Conservation (phyloP, 1,139 yeast species). For the Saccharomycopsis hybrid region DNA sequence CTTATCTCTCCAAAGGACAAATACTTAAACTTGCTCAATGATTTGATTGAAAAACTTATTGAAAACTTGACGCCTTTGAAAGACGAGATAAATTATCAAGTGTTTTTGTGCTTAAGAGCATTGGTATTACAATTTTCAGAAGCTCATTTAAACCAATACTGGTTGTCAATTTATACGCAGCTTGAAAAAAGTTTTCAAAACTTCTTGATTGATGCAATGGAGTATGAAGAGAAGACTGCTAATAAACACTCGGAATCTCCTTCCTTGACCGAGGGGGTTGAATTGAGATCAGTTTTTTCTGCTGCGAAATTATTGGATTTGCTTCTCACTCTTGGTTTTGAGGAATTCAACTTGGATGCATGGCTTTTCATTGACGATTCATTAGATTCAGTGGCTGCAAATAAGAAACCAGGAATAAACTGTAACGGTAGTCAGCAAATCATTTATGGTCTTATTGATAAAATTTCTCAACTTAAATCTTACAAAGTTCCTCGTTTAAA, state of each 20-base stretch:
- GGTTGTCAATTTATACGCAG: constrained; percentile 65
- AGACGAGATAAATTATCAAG: constrained; percentile 39
- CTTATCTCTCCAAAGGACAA: constrained; percentile 54
- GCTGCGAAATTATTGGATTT: constrained; percentile 78
- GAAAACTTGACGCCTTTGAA: constrained; percentile 34
- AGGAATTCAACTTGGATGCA: constrained; percentile 74
- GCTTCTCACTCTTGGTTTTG: constrained; percentile 56
- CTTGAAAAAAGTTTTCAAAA: constrained; percentile 47
- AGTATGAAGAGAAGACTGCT: constrained; percentile 3
- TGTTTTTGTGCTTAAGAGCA: constrained; percentile 55
- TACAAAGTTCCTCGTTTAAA: constrained; percentile 23
- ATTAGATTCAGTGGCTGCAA: constrained; percentile 47
- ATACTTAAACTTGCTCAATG: constrained; percentile 40
- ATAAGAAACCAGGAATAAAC: no score
- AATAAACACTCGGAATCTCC: constrained; percentile 26
- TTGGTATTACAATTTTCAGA: constrained; percentile 56
- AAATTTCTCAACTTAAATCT: constrained; percentile 27
- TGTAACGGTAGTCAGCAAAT: no score
- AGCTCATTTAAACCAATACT: constrained; percentile 57
- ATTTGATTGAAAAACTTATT: constrained; percentile 45
- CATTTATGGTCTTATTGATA: constrained; percentile 34
- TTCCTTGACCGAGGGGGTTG: constrained; percentile 34
- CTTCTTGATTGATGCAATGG: constrained; percentile 26
- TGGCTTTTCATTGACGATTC: constrained; percentile 83
- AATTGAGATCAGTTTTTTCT: constrained; percentile 40